Evolutionary conservation across 2,329 filamentous ascomycete species (phyloP).

Genomic region (Leptosphaerulina australis): DNA sequence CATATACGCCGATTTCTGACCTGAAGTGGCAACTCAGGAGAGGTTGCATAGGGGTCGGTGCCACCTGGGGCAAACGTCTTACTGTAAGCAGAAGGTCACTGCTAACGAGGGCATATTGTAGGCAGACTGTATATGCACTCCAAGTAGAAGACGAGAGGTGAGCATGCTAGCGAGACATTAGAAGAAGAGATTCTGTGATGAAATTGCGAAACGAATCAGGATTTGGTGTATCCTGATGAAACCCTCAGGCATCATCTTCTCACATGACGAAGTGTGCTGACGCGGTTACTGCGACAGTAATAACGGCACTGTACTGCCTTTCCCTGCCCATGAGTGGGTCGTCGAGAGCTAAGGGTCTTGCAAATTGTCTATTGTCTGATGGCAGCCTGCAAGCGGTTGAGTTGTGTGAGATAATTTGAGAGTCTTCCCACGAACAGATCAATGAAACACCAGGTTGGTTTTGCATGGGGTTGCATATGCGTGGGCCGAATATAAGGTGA

Average conservation of each 20-base stretch:
- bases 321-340: conserved; percentile 31
- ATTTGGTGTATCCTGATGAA: conserved; percentile 5
- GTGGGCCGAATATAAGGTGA: conserved; percentile 5
- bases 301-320: neutral
- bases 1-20: neutral
- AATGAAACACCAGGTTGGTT: conserved; percentile 7
- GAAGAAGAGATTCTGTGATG: neutral
- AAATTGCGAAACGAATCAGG: conserved; percentile 9
- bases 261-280: conserved; percentile 24
- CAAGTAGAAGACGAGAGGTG: no score
- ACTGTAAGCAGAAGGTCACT: neutral
- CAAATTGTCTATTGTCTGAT: neutral
- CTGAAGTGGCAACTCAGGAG: neutral
- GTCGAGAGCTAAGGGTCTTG: conserved; percentile 19
- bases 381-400: no score
- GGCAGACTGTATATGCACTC: no score
- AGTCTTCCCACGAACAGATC: neutral
- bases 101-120: no score
- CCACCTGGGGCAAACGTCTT: neutral
- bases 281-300: conserved; percentile 20
- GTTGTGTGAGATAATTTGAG: neutral
- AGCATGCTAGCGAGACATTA: no score
- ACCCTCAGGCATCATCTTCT: conserved; percentile 14
- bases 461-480: neutral
- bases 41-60: neutral